These are phyloP conservation scores for Albizia julibrissin DNA, from an alignment of 306 rosid species.

Conservation along the genomic window DNA sequence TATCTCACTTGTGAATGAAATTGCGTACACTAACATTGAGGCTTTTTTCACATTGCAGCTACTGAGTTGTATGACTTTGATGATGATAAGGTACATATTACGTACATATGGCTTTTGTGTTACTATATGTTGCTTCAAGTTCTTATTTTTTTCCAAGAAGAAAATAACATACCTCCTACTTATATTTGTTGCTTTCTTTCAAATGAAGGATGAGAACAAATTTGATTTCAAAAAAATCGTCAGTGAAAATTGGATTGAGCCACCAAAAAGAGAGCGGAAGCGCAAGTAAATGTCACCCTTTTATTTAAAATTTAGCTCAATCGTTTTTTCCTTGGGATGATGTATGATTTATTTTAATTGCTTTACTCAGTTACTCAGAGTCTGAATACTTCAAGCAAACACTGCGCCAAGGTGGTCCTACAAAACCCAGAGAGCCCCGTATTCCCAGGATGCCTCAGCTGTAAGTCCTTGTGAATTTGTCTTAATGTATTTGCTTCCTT, in stretches of 20 bases:
- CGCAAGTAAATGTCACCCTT: constrained; percentile 64
- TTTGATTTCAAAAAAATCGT: constrained; percentile 94
- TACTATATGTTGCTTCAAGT: constrained; percentile 18
- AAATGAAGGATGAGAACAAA: constrained; percentile 81
- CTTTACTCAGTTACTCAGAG: constrained; percentile 79
- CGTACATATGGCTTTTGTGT: not conserved
- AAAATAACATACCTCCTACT: not conserved
- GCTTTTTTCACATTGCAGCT: constrained; percentile 53
- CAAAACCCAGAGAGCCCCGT: constrained; percentile 93
- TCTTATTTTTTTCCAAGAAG: not conserved
- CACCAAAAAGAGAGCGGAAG: constrained; percentile 96
- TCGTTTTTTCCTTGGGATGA: constrained; percentile 13
- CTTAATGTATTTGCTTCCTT: not conserved
- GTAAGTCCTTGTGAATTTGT: constrained; percentile 54
- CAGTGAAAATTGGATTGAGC: constrained; percentile 96
- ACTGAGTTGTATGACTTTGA: constrained; percentile 97
- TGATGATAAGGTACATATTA: constrained; percentile 75
- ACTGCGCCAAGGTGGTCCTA: constrained; percentile 93
- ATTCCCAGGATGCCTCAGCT: constrained; percentile 99
- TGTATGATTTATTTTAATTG: constrained; percentile 17
- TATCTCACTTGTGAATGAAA: not conserved
- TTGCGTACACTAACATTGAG: constrained; percentile 34
- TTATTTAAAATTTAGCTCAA: not conserved
- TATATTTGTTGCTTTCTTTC: not conserved
- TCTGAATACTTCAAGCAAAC: constrained; percentile 98